Conservation (phyloP, 2,329 filamentous ascomycete genomes). For the Monosporascus sp. region DNA sequence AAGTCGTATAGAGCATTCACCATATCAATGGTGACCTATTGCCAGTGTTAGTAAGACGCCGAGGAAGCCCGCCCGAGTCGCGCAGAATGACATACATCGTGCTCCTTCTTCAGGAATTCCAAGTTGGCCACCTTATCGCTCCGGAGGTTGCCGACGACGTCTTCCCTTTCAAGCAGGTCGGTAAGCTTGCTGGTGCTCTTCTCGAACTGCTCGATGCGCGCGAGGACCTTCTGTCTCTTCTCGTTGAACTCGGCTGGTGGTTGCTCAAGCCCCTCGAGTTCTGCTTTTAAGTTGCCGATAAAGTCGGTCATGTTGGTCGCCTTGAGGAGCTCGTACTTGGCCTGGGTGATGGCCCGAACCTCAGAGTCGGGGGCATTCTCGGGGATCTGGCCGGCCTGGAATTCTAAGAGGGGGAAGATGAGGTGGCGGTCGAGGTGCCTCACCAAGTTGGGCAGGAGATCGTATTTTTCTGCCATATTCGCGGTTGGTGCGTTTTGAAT, state of each 20-base stretch:
- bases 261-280: constrained; percentile 74
- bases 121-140: constrained; percentile 99
- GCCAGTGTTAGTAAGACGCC: constrained; percentile 8
- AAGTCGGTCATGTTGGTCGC: constrained; percentile 99
- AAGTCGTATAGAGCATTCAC: constrained; percentile 94
- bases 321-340: constrained; percentile 91
- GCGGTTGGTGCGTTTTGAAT: constrained; percentile 24
- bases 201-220: constrained; percentile 75
- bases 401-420: constrained; percentile 94
- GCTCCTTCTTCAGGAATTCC: constrained; percentile 94
- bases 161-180: constrained; percentile 78
- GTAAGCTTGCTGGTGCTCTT: constrained; percentile 85
- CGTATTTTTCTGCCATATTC: constrained; percentile 60
- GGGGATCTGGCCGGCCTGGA: constrained; percentile 75
- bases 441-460: constrained; percentile 83
- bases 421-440: constrained; percentile 91
- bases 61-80: not conserved
- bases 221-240: constrained; percentile 84
- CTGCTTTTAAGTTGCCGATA: constrained; percentile 84
- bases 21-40: constrained; percentile 82
- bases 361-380: constrained; percentile 57
- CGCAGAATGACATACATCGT: constrained; percentile 58
- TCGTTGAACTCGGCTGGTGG: constrained; percentile 79
- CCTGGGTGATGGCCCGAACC: constrained; percentile 67
- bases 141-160: constrained; percentile 83